Evolutionary conservation across 2,329 filamentous ascomycete species (phyloP).

Genomic region (Plenodomus biglobosus): DNA sequence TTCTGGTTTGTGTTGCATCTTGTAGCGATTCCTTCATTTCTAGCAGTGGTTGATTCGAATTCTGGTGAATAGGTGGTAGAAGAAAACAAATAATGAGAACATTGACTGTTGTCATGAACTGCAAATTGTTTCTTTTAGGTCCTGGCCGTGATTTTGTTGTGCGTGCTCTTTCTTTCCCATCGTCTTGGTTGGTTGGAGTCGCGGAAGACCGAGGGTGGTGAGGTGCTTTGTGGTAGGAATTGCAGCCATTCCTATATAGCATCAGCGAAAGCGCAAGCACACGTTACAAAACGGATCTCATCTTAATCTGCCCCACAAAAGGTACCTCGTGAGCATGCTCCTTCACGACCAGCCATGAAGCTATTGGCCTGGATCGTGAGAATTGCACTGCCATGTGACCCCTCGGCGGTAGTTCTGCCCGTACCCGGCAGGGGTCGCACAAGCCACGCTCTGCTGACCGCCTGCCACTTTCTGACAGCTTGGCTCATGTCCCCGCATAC

Average conservation of each 20-base stretch:
- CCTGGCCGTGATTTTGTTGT: conserved; percentile 10
- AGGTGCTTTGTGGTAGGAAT: not conserved
- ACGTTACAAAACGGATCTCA: conserved; percentile 15
- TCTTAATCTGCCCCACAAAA: conserved; percentile 9
- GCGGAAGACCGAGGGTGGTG: too few relatives aligned
- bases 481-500: not conserved
- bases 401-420: conserved; percentile 11
- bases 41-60: conserved; percentile 20
- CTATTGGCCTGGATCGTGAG: conserved; percentile 34
- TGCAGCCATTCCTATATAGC: conserved; percentile 14
- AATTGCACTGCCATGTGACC: conserved; percentile 30
- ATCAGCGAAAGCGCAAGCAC: conserved; percentile 20
- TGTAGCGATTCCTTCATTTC: conserved; percentile 31
- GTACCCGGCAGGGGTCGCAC: conserved; percentile 8
- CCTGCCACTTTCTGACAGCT: conserved; percentile 23
- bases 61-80: conserved; percentile 28
- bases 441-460: conserved; percentile 22
- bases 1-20: conserved; percentile 36
- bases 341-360: conserved; percentile 21
- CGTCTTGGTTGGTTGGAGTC: too few relatives aligned
- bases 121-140: conserved; percentile 7
- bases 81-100: conserved; percentile 26
- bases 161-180: conserved; percentile 8
- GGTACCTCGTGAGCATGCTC: conserved; percentile 19
- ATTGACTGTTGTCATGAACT: conserved; percentile 13